These are phyloP conservation scores for Colletotrichum theobromicola DNA, from an alignment of 2,329 filamentous ascomycete genomes.

Conservation along the genomic window DNA sequence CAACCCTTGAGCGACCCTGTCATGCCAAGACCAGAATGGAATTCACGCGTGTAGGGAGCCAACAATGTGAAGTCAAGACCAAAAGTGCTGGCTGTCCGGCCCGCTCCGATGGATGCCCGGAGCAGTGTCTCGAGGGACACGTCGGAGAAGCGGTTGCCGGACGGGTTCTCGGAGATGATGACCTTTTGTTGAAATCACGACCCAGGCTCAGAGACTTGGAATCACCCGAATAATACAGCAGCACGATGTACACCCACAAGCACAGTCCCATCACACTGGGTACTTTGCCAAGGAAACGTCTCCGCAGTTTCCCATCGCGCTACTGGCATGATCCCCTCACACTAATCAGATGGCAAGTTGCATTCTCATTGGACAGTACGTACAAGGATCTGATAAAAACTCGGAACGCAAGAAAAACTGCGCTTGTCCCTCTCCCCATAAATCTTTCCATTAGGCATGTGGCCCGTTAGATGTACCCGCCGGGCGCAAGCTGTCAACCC, in stretches of 20 bases:
- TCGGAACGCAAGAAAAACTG: neutral
- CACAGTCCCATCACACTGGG: neutral
- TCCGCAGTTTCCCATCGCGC: neutral
- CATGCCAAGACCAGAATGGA: neutral
- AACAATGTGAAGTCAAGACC: neutral
- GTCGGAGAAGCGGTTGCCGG: neutral
- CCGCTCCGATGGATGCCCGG: neutral
- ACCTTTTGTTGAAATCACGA: neutral
- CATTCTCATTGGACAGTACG: neutral
- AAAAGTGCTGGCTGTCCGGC: neutral
- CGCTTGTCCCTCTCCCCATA: neutral
- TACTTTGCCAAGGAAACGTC: neutral
- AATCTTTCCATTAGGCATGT: neutral
- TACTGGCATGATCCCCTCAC: neutral
- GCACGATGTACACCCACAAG: neutral
- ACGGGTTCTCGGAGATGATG: neutral
- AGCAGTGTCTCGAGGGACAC: neutral
- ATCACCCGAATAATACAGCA: neutral
- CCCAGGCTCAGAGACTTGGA: neutral
- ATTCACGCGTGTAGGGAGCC: neutral
- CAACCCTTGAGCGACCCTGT: neutral
- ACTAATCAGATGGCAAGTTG: neutral
- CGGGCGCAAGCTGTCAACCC: neutral
- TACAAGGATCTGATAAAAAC: neutral
- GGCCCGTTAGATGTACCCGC: neutral